Evolutionary conservation across 2,329 filamentous ascomycete genomes (phyloP).

Genomic region (Aureobasidium vineae): DNA sequence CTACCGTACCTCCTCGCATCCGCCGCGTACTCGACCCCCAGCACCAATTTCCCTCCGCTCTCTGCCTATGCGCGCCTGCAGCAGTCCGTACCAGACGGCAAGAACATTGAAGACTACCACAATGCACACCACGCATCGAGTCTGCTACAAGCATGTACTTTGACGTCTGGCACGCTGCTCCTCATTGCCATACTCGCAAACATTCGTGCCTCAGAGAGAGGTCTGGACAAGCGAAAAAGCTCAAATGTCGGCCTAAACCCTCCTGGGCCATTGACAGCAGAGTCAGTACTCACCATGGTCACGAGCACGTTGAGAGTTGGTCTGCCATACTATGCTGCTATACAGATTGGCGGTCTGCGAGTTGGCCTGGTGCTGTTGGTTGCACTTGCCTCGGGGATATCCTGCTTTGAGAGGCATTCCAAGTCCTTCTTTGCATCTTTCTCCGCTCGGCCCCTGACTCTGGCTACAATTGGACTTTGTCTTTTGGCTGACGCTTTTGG

Average conservation of each 20-base stretch:
- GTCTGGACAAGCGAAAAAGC: conserved; percentile 37
- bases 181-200: conserved; percentile 45
- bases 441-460: conserved; percentile 41
- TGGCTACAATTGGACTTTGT: conserved; percentile 39
- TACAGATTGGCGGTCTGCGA: conserved; percentile 55
- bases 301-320: conserved; percentile 32
- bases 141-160: conserved; percentile 46
- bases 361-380: conserved; percentile 54
- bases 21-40: conserved; percentile 44
- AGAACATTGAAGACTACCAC: conserved; percentile 25
- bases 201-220: conserved; percentile 34
- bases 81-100: conserved; percentile 32
- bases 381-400: conserved; percentile 48
- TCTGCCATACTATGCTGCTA: conserved; percentile 57
- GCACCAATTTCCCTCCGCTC: conserved; percentile 34
- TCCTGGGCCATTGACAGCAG: conserved; percentile 1
- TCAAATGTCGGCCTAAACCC: conserved; percentile 27
- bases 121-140: conserved; percentile 31
- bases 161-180: conserved; percentile 49
- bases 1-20: conserved; percentile 51
- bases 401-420: conserved; percentile 32
- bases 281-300: conserved; percentile 1
- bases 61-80: conserved; percentile 36
- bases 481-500: conserved; percentile 39
- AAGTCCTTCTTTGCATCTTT: conserved; percentile 31